Conservation (phyloP, 2,329 filamentous ascomycete species). For the Paraphaeosphaeria minitans region DNA sequence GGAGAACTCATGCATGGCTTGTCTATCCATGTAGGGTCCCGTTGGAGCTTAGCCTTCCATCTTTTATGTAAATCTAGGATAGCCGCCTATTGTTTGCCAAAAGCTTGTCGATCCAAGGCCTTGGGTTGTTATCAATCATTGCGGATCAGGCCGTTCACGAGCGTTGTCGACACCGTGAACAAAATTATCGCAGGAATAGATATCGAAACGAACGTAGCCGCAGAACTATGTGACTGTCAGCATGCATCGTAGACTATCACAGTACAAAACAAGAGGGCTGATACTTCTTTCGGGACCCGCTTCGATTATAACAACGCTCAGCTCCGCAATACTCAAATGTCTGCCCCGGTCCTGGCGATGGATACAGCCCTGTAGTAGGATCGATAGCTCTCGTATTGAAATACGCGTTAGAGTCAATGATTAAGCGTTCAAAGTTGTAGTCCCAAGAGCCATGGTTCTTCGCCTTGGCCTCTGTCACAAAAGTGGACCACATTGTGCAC, state of each 20-base stretch:
- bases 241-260: not conserved
- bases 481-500: conserved; percentile 28
- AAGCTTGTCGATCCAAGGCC: not conserved
- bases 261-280: not conserved
- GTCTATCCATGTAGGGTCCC: not conserved
- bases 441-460: conserved; percentile 19
- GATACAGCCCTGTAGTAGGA: not conserved
- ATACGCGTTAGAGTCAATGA: conserved; percentile 29
- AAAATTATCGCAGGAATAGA: not conserved
- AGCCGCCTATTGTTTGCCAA: not conserved
- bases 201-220: not conserved
- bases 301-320: not conserved
- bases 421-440: conserved; percentile 19
- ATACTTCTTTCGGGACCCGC: not conserved
- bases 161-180: not conserved
- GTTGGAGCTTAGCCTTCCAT: not conserved
- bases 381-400: conserved; percentile 16
- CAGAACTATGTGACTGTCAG: not conserved
- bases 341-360: not conserved
- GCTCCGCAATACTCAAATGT: not conserved
- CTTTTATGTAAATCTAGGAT: not conserved
- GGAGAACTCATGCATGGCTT: not conserved
- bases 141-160: not conserved
- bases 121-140: not conserved
- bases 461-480: conserved; percentile 16